phyloP scores from a whole-genome alignment of 129 eudicot genomes.

The Pittosporum tobira region DNA sequence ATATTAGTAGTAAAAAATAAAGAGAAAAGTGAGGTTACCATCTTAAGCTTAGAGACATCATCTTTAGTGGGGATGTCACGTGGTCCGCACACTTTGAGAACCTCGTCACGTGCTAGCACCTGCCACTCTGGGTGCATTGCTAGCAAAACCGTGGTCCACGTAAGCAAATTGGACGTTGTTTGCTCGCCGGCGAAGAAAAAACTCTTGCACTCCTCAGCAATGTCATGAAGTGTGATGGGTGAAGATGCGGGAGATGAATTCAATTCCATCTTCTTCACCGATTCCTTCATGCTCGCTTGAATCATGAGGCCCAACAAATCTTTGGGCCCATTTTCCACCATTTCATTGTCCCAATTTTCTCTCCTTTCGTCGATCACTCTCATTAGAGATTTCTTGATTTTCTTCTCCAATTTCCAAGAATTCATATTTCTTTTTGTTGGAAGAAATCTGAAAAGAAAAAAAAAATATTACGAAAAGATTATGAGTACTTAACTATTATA shows the following conservation, averaged over 20 bases:
- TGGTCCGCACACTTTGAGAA: constrained; percentile 66
- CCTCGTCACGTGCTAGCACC: constrained; percentile 88
- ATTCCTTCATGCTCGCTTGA: constrained; percentile 51
- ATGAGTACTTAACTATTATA: too few species aligned
- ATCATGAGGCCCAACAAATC: constrained; percentile 89
- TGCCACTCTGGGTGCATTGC: constrained; percentile 99
- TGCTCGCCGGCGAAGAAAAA: constrained; percentile 91
- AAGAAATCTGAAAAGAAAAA: constrained; percentile 37
- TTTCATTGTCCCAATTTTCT: constrained; percentile 32
- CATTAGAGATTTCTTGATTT: constrained; percentile 62
- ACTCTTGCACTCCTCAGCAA: constrained; percentile 90
- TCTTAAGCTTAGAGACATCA: constrained; percentile 74
- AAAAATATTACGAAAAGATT: too few species aligned
- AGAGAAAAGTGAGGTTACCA: constrained; percentile 29
- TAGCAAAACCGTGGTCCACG: constrained; percentile 83
- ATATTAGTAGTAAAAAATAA: constrained; percentile 5
- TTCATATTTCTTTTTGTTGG: constrained; percentile 75
- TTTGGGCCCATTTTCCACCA: constrained; percentile 48
- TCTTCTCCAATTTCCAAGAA: constrained; percentile 74
- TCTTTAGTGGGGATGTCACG: constrained; percentile 80
- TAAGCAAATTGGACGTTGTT: constrained; percentile 83
- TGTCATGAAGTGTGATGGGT: constrained; percentile 51
- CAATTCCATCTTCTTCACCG: not conserved
- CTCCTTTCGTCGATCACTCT: constrained; percentile 57
- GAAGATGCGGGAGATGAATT: constrained; percentile 11